Conservation (phyloP, 495 filamentous ascomycete species). For the Echria macrotheca region DNA sequence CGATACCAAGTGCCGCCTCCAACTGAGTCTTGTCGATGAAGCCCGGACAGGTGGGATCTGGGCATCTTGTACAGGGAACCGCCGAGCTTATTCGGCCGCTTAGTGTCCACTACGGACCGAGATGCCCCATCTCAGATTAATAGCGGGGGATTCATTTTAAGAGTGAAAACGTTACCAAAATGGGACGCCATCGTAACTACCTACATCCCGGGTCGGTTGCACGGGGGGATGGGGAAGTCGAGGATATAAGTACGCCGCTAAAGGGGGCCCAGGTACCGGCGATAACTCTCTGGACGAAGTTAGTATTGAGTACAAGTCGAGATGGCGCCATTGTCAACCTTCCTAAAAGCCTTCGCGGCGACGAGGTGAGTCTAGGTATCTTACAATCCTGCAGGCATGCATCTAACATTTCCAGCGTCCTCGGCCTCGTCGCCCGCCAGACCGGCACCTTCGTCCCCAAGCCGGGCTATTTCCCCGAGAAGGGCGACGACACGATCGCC, state of each 20-base stretch:
- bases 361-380: background rate
- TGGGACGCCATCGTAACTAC: background rate
- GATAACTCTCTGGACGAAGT: background rate
- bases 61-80: background rate
- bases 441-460: slow-evolving; percentile 14
- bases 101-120: background rate
- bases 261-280: background rate
- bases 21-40: too few species aligned
- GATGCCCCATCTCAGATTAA: background rate
- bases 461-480: slow-evolving; percentile 14
- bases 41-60: background rate
- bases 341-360: background rate
- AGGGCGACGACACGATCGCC: slow-evolving; percentile 22
- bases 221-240: too few species aligned
- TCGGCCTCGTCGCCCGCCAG: slow-evolving; percentile 2
- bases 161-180: background rate
- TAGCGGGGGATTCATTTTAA: background rate
- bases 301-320: background rate
- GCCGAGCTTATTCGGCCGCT: background rate
- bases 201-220: background rate
- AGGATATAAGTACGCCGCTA: background rate
- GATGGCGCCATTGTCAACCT: slow-evolving; percentile 3
- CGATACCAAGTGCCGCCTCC: background rate
- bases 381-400: background rate
- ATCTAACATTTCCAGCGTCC: background rate